Conservation (phyloP, 352 stramenopile species). For the Globisporangium takayamanum region DNA sequence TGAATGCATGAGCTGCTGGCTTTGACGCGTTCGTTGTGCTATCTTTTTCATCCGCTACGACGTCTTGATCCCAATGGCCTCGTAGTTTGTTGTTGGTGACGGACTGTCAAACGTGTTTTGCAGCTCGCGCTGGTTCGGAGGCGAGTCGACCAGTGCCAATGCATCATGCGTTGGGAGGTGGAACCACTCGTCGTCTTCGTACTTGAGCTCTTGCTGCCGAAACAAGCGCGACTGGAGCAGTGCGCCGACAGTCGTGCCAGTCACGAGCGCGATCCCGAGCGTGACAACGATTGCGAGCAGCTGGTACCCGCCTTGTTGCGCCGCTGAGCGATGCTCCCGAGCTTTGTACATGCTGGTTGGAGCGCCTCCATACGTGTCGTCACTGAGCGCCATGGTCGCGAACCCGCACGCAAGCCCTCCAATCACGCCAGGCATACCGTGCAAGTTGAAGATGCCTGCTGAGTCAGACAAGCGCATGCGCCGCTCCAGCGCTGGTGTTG, state of each 20-base stretch:
- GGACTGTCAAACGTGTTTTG: neutral
- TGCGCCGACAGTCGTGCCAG: slow-evolving; percentile 22
- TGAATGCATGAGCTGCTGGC: neutral
- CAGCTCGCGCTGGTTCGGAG: neutral
- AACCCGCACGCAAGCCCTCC: slow-evolving; percentile 51
- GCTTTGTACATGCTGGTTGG: slow-evolving; percentile 44
- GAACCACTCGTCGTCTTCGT: slow-evolving; percentile 69
- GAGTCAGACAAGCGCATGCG: slow-evolving; percentile 43
- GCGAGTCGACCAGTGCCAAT: neutral
- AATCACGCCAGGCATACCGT: slow-evolving; percentile 68
- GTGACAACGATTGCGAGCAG: slow-evolving; percentile 48
- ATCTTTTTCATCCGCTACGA: neutral
- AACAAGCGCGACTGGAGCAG: slow-evolving; percentile 45
- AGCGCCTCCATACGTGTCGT: slow-evolving; percentile 41
- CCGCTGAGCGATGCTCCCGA: slow-evolving; percentile 32
- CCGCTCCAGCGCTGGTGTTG: slow-evolving; percentile 34
- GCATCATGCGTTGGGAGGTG: slow-evolving; percentile 21
- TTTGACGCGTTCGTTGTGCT: neutral
- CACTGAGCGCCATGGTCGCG: slow-evolving; percentile 38
- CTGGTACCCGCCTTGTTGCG: slow-evolving; percentile 49
- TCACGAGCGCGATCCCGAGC: slow-evolving; percentile 30
- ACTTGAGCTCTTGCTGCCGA: slow-evolving; percentile 49
- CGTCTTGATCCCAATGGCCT: slow-evolving; percentile 4
- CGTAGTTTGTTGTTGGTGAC: slow-evolving; percentile 10
- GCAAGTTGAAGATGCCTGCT: slow-evolving; percentile 68